Conservation (phyloP, 208 protist genomes). For the Trichomonas gallinae region DNA sequence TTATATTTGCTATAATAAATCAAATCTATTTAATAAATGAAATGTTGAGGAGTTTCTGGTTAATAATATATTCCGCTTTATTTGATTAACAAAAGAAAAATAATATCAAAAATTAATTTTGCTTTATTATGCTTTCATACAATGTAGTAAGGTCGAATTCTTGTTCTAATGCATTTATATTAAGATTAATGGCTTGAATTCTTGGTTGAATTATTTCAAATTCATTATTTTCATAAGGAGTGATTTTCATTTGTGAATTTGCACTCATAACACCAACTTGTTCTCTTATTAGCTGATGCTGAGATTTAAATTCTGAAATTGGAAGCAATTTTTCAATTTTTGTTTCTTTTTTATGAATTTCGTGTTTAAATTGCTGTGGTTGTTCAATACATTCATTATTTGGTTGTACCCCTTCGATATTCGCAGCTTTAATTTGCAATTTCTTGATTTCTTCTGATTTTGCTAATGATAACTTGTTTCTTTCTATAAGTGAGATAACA, state of each 20-base stretch:
- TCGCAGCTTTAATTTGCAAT: not conserved
- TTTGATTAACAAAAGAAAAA: not conserved
- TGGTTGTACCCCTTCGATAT: not conserved
- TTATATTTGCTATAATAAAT: not conserved
- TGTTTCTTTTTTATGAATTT: not conserved
- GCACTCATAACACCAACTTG: not conserved
- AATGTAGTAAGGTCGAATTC: not conserved
- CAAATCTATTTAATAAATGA: no score
- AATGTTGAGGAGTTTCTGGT: no score
- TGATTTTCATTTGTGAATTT: not conserved
- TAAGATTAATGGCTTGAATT: not conserved
- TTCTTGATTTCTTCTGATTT: no score
- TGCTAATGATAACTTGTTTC: no score
- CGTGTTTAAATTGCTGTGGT: not conserved
- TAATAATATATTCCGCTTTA: no score
- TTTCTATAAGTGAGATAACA: not conserved
- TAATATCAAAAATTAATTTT: not conserved
- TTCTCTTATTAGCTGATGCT: not conserved
- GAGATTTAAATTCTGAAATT: not conserved
- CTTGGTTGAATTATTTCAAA: not conserved
- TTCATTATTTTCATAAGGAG: not conserved
- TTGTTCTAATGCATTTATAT: not conserved
- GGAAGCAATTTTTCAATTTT: not conserved
- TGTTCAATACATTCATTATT: not conserved
- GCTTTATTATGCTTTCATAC: not conserved